Base-by-base conservation (phyloP, 192 early-diverging fungal genomes). In the Coemansia sp. region DNA sequence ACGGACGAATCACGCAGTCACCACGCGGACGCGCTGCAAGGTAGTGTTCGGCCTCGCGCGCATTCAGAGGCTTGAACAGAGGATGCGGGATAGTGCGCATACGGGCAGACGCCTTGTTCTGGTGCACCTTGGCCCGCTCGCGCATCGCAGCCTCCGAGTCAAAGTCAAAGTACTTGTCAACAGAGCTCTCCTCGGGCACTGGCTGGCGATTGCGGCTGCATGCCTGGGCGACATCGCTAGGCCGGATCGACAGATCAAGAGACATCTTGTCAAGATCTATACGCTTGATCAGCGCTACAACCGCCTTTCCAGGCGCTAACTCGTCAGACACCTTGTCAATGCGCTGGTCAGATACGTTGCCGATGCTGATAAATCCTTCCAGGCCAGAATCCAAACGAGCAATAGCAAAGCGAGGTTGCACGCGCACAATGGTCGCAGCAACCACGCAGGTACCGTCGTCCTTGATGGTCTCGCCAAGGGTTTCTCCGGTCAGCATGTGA, bases 401-500 rank as follows among this genome's bases (percentile, higher is more conserved):
- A 59, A 90, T 91, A 48, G 94, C 88, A 36, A 91, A 87, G 28
- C 87, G 85, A 32, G 90, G 91, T 51, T 88, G 85, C 56, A 92
- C 87, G 30, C 90, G 87, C 10, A 85, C 77, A 0, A 98, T 72
- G 16, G 85, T 76, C 45, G 81, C 89, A 6, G 90, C 87, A 10
- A 93, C 87, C 59, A 94, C 82, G 30, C 83, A 85, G 11, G 86
- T 34, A n/a, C 80, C 80, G 69, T 82, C 89, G 8, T 86, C 85
- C 10, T 77, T 77, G 6, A 94, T 63, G 5, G 92, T 88, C 45
- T 89, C 84, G 20, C 87, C 86, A 6, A 78, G 31, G 7, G 84
- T 87, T 74, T 99, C 95, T 28, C 91, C 89, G 0, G 92, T 92
- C 20, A 96, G 78, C 94, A 95, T 94, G 10, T 85, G 82, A 69